Conservation (phyloP, 768 basidiomycete species). For the Cystofilobasidium macerans region DNA sequence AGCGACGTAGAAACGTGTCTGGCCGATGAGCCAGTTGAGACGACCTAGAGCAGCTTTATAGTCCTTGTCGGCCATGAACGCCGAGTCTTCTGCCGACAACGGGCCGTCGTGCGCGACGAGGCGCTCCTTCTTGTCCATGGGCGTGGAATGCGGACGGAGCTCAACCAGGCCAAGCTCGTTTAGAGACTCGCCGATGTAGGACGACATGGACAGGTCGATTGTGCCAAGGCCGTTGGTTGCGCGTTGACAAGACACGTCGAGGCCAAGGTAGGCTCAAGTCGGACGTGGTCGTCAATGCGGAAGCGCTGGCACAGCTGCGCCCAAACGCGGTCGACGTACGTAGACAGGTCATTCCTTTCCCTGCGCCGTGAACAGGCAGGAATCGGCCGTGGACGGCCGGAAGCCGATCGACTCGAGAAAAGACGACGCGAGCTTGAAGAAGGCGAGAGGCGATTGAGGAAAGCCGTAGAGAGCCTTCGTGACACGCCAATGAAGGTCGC, state of each 20-base stretch:
- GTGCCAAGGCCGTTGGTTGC: too few species aligned
- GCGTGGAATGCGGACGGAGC: background rate
- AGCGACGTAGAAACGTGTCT: background rate
- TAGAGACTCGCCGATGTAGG: background rate
- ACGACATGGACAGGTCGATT: background rate
- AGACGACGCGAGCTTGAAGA: background rate
- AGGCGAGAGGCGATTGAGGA: background rate
- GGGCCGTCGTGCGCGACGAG: background rate
- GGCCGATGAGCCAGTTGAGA: background rate
- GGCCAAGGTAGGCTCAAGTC: too few species aligned
- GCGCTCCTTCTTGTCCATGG: conserved; percentile 5
- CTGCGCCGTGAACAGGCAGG: background rate
- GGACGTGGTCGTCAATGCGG: too few species aligned
- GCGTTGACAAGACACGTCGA: too few species aligned
- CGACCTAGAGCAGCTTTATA: background rate
- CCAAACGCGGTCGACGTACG: conserved; percentile 3
- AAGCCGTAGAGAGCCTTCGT: background rate
- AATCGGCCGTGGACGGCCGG: background rate
- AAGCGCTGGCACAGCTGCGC: background rate
- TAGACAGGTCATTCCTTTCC: background rate
- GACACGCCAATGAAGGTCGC: background rate
- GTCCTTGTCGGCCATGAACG: conserved; percentile 1
- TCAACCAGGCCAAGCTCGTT: too few species aligned
- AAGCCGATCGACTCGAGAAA: background rate
- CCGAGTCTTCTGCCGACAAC: background rate